phyloP scores from a whole-genome alignment of 345 rosid genomes.

The Eucalyptus cloeziana region DNA sequence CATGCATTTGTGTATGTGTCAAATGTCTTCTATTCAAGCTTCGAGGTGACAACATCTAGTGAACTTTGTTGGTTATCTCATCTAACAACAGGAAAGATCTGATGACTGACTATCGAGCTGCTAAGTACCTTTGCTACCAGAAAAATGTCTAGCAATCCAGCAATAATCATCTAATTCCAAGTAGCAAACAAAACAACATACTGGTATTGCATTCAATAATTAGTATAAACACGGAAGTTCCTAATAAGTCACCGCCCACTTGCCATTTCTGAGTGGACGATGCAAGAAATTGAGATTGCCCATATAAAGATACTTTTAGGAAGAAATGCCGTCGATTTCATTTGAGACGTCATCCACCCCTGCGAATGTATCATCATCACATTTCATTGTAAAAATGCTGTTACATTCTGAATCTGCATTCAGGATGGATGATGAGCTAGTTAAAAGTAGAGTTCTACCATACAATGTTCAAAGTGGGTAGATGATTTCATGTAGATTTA shows the following conservation, averaged over 20 bases:
- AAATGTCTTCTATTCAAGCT: not conserved
- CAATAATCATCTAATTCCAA: not conserved
- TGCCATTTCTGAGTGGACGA: constrained; percentile 86
- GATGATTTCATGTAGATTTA: not conserved
- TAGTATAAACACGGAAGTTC: constrained; percentile 6
- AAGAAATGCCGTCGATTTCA: constrained; percentile 56
- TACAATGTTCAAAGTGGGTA: not conserved
- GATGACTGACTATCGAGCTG: not conserved
- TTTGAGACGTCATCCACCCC: constrained; percentile 67
- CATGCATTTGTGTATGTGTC: not conserved
- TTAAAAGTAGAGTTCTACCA: not conserved
- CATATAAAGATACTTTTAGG: constrained; percentile 69
- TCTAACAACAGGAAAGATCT: not conserved
- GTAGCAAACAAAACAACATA: not conserved
- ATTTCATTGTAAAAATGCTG: constrained; percentile 88
- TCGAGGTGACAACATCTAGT: not conserved
- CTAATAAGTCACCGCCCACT: constrained; percentile 97
- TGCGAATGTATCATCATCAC: constrained; percentile 93
- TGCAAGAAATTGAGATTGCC: constrained; percentile 92
- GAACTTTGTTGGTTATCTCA: not conserved
- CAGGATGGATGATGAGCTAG: not conserved
- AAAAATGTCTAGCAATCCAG: not conserved
- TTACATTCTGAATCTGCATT: constrained; percentile 71
- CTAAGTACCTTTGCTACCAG: not conserved
- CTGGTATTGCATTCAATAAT: not conserved